A percentile compares a stretch with the other conserved stretches of the same genome.
Conservation (phyloP, 805 yeast species). For the Starmerella floricola region DNA sequence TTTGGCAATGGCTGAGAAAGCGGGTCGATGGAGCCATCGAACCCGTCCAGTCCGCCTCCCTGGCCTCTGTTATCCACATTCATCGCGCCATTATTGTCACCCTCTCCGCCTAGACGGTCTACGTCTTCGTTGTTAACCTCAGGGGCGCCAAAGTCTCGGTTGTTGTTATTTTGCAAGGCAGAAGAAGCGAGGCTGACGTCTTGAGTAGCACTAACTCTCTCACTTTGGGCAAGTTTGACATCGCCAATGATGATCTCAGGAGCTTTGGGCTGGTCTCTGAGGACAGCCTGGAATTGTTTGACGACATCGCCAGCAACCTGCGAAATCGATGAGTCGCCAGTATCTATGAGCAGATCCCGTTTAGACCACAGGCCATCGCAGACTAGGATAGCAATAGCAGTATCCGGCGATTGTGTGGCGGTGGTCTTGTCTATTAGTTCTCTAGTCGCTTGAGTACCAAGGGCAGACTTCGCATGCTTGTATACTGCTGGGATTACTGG, state of each 20-base stretch:
- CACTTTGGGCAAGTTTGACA: too few relatives aligned
- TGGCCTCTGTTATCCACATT: too few relatives aligned
- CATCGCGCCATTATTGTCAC: too few relatives aligned
- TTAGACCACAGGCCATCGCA: constrained; percentile 12
- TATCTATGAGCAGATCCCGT: not conserved
- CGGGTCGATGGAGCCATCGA: too few relatives aligned
- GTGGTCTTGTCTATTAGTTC: constrained; percentile 6
- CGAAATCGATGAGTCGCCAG: not conserved
- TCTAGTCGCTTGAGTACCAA: constrained; percentile 10
- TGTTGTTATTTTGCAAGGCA: too few relatives aligned
- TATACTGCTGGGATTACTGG: constrained; percentile 11
- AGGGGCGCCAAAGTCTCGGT: too few relatives aligned
- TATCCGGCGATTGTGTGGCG: constrained; percentile 6
- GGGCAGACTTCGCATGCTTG: constrained; percentile 7
- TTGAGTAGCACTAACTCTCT: too few relatives aligned
- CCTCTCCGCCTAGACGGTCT: too few relatives aligned
- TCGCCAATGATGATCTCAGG: too few relatives aligned
- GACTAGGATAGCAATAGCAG: constrained; percentile 12
- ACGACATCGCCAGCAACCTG: not conserved
- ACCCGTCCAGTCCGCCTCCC: too few relatives aligned
- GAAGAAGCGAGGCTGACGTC: too few relatives aligned
- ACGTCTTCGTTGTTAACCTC: too few relatives aligned
- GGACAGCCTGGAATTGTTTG: not conserved
- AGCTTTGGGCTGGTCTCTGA: not conserved
- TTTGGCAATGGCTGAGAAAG: not conserved